Percentiles rank a stretch among this genome's conserved stretches.
These are phyloP conservation scores for Populus davidiana DNA, from an alignment of 345 rosid genomes.

Conservation along the genomic window DNA sequence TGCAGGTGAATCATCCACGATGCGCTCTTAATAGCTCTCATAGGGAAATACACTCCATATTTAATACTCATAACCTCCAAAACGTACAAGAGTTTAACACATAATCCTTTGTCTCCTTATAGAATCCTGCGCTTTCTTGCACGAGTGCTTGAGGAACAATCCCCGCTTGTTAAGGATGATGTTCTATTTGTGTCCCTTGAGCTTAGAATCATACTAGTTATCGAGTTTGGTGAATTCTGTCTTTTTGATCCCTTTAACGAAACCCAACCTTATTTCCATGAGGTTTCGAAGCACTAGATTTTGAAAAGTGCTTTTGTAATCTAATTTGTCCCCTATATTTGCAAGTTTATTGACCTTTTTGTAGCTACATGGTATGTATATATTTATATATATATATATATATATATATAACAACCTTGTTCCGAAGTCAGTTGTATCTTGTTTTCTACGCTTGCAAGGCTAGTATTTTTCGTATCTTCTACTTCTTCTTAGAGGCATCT, in stretches of 20 bases:
- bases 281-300: conserved; percentile 46
- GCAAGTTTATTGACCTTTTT: conserved; percentile 5
- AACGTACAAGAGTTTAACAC: background rate
- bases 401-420: conserved; percentile 6
- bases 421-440: conserved; percentile 1
- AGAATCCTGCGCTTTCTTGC: conserved; percentile 32
- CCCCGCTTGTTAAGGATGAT: conserved; percentile 32
- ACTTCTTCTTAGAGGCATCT: background rate
- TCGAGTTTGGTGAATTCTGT: conserved; percentile 38
- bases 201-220: background rate
- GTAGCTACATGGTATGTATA: conserved; percentile 4
- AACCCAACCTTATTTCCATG: conserved; percentile 25
- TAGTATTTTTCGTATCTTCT: background rate
- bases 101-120: conserved; percentile 13
- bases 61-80: background rate
- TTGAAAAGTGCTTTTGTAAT: conserved; percentile 24
- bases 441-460: conserved; percentile 19
- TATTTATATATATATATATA: background rate
- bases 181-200: conserved; percentile 27
- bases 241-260: background rate
- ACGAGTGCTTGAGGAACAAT: conserved; percentile 31
- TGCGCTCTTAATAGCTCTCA: background rate
- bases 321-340: conserved; percentile 21
- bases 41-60: background rate
- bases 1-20: background rate